phyloP scores from a whole-genome alignment of 495 filamentous ascomycete species.

The Daldinia decipiens region DNA sequence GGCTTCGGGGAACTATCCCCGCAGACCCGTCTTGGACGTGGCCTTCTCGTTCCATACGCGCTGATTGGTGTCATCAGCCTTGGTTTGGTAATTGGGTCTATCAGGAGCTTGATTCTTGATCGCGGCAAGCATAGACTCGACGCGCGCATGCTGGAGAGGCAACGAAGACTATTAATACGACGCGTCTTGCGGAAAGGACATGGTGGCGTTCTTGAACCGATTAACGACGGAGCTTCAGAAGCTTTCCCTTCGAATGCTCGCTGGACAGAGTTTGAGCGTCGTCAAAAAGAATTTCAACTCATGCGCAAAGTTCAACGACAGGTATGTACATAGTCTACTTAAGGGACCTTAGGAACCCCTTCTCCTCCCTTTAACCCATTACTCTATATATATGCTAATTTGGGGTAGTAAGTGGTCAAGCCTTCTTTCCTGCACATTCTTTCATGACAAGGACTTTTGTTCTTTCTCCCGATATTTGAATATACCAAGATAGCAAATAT shows the following conservation, averaged over 20 bases:
- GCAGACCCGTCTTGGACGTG: slow-evolving; percentile 63
- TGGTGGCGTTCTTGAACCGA: slow-evolving; percentile 61
- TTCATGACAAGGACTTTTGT: background rate
- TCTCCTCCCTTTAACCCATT: too few relatives aligned
- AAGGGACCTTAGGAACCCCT: too few relatives aligned
- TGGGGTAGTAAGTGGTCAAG: slow-evolving; percentile 30
- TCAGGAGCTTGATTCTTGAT: slow-evolving; percentile 82
- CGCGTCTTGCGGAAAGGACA: slow-evolving; percentile 60
- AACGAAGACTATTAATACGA: slow-evolving; percentile 65
- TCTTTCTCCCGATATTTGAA: background rate
- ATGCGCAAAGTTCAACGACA: slow-evolving; percentile 83
- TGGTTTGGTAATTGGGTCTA: slow-evolving; percentile 85
- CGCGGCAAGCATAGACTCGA: slow-evolving; percentile 75
- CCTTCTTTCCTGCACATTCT: background rate
- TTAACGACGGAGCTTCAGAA: slow-evolving; percentile 48
- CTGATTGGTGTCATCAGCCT: slow-evolving; percentile 83
- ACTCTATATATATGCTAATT: slow-evolving; percentile 22
- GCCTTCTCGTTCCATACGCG: slow-evolving; percentile 80
- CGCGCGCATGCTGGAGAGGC: slow-evolving; percentile 75
- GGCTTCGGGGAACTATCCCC: slow-evolving; percentile 79
- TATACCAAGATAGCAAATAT: background rate
- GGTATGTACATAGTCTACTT: slow-evolving; percentile 17
- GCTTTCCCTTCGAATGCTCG: slow-evolving; percentile 9
- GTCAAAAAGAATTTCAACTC: slow-evolving; percentile 79
- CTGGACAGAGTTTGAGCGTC: slow-evolving; percentile 65